phyloP scores from a whole-genome alignment of 2,329 filamentous ascomycete species.

The Clarireedia paspali region DNA sequence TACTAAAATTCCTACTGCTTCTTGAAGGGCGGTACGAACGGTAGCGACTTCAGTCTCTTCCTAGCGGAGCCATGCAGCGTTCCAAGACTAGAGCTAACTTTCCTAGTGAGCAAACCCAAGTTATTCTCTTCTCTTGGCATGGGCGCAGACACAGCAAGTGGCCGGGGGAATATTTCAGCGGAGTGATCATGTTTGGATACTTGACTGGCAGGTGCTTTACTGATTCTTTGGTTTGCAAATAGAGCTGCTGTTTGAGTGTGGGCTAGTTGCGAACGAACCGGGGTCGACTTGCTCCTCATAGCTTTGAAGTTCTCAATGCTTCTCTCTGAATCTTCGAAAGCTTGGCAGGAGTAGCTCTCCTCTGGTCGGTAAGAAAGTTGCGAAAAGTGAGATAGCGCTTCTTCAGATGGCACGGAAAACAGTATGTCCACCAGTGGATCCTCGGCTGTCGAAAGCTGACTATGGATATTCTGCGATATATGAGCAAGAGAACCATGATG shows the following conservation, averaged over 20 bases:
- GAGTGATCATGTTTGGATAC: background rate
- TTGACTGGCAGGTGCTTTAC: background rate
- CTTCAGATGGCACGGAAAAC: background rate
- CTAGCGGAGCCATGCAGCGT: constrained; percentile 1
- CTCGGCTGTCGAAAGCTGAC: background rate
- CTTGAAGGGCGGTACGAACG: constrained; percentile 7
- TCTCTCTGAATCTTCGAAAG: no score
- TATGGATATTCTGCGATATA: background rate
- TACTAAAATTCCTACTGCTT: background rate
- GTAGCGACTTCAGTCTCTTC: constrained; percentile 4
- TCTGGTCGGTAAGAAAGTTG: constrained; percentile 5
- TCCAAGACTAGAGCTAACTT: constrained; percentile 1
- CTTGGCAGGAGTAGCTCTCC: constrained; percentile 4
- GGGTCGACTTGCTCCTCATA: constrained; percentile 6
- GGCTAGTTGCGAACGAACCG: background rate
- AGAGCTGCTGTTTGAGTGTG: background rate
- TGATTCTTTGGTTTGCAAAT: background rate
- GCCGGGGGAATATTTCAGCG: background rate
- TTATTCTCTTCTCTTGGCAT: background rate
- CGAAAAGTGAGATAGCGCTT: background rate
- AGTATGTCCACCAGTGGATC: background rate
- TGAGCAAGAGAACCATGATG: background rate
- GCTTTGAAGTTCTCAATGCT: constrained; percentile 7
- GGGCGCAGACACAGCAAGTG: background rate
- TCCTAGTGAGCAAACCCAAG: constrained; percentile 3